Conservation (phyloP, 1,284 basidiomycete genomes). For the Leccinum pachyderme region DNA sequence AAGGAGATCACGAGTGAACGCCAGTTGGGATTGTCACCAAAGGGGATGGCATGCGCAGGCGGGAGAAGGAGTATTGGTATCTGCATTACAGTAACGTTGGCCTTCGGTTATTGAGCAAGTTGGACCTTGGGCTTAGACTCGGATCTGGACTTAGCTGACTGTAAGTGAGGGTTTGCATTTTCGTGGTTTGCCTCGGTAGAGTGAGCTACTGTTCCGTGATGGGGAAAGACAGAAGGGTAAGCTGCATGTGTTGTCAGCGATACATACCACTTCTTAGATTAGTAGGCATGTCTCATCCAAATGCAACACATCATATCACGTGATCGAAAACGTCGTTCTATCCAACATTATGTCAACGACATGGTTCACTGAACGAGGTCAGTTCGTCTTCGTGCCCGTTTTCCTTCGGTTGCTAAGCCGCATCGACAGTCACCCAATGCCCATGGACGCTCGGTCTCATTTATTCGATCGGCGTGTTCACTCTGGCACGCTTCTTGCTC, state of each 20-base stretch:
- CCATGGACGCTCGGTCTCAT: slow-evolving; percentile 32
- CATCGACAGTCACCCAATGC: slow-evolving; percentile 18
- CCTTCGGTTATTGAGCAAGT: neutral
- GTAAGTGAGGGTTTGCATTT: too few relatives aligned
- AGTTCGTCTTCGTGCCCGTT: neutral
- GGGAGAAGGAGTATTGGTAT: neutral
- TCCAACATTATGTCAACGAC: slow-evolving; percentile 7
- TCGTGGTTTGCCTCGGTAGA: too few relatives aligned
- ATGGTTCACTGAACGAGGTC: slow-evolving; percentile 23
- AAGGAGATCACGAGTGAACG: neutral
- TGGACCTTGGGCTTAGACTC: too few relatives aligned
- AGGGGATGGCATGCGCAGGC: neutral
- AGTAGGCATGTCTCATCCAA: too few relatives aligned
- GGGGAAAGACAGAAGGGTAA: too few relatives aligned
- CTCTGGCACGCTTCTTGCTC: slow-evolving; percentile 51
- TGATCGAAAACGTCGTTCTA: too few relatives aligned
- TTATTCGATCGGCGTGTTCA: slow-evolving; percentile 49
- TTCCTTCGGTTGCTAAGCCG: neutral
- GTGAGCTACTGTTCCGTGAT: too few relatives aligned
- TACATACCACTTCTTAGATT: too few relatives aligned
- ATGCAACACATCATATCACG: too few relatives aligned
- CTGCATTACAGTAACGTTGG: neutral
- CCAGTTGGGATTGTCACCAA: too few relatives aligned
- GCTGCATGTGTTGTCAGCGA: too few relatives aligned
- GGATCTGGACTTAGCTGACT: too few relatives aligned